These are phyloP conservation scores for Phylloporus sp. DNA, from an alignment of 768 basidiomycete genomes.

Conservation along the genomic window DNA sequence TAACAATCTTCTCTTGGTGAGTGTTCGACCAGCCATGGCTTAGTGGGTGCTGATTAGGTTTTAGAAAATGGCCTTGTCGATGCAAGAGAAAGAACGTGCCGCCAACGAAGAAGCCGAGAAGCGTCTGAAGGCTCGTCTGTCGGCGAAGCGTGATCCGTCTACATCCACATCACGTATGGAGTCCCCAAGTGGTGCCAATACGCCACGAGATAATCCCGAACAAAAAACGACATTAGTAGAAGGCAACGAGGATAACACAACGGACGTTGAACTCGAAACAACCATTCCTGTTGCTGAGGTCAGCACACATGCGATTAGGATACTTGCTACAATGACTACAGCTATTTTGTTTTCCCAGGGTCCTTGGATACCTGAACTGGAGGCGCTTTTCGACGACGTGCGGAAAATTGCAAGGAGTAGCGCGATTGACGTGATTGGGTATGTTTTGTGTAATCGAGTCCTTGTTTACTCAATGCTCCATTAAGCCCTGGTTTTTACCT, in stretches of 20 bases:
- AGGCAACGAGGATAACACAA: conserved; percentile 42
- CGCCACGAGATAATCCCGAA: conserved; percentile 23
- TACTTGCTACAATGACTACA: conserved; percentile 2
- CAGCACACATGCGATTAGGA: conserved; percentile 2
- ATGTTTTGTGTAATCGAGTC: conserved; percentile 25
- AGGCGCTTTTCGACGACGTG: conserved; percentile 69
- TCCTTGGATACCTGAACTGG: conserved; percentile 77
- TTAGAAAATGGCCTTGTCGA: conserved; percentile 56
- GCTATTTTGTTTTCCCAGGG: conserved; percentile 35
- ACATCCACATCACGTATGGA: conserved; percentile 52
- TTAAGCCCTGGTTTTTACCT: conserved; percentile 84
- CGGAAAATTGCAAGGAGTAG: conserved; percentile 64
- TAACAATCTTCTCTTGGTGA: conserved; percentile 55
- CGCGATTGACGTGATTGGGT: conserved; percentile 69
- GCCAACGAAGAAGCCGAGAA: conserved; percentile 76
- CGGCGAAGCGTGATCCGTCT: conserved; percentile 68
- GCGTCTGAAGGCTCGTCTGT: conserved; percentile 70
- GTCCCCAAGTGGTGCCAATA: conserved; percentile 46
- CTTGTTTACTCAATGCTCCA: conserved; percentile 5
- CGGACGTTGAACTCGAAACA: conserved; percentile 47
- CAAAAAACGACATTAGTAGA: conserved; percentile 25
- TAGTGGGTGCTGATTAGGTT: conserved; percentile 5
- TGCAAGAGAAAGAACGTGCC: conserved; percentile 62
- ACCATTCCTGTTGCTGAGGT: conserved; percentile 26
- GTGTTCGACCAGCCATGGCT: conserved; percentile 15